Evolutionary conservation across 768 basidiomycete genomes (phyloP), one percentile per base, ranked within the genome.

Genomic region (Lentinula raphanica): DNA sequence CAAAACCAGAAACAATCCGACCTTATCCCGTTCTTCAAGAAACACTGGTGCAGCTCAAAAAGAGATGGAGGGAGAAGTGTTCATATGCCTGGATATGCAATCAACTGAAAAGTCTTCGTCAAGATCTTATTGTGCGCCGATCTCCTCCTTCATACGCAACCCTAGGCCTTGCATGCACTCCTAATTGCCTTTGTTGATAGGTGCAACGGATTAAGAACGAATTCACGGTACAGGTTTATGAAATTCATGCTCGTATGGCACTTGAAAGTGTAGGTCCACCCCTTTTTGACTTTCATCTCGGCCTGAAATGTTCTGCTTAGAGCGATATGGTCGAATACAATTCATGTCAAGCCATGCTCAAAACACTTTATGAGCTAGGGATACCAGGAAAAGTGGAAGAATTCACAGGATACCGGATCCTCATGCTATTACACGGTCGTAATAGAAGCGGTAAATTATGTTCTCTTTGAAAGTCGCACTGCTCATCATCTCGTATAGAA

Each of bases 141-240:
- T 46, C 58, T 50, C 28, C 44, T 56, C 56, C 39, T 60, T 31
- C 23, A 40, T 19, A 46, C 66, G 65, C 79, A 72, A 40, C 46
- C n/a, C 49, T 56, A 50, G 50, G 49, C 49, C 49, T 54, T 35
- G 64, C 63, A 63, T 35, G 64, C 63, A 62, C 60, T 53, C 32
- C 21, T 49, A 57, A 49, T 31, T 56, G 25, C 39, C 39, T 48
- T 53, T 64, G 35, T 44, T 38, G n/a, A 23, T 45, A 98, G 96
- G 96, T 99, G 23, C 97, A 99, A 76, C 88, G 97, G 31, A 97
- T 99, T 64, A 98, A 97, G 76, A 98, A 97, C 64, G 92, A 96
- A 56, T 97, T 99, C 66, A 98, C 97, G 6, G 94, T 96, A 27
- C 82, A 88, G 70, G 97, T 97, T 11, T 99, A 99, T 68, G 97